A percentile compares a stretch with the other conserved stretches of the same genome.
phyloP scores from a whole-genome alignment of 371 early-diverging fungal genomes.

The Rhizopus arrhizus region DNA sequence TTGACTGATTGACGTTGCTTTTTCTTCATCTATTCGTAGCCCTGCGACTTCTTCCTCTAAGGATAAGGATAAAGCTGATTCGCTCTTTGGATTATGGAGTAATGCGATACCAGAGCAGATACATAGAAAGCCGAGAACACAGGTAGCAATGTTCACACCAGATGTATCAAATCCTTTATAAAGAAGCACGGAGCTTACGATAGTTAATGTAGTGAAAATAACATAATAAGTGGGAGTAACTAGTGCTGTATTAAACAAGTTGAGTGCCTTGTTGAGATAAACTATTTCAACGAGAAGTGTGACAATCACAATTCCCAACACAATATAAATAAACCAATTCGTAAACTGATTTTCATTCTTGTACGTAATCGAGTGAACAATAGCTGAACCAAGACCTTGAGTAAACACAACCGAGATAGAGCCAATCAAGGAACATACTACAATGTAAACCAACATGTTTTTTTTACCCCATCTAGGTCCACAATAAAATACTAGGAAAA shows the following conservation, averaged over 20 bases:
- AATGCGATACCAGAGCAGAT: constrained; percentile 68
- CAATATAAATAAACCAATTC: constrained; percentile 85
- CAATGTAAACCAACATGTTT: constrained; percentile 85
- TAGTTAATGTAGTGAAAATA: constrained; percentile 90
- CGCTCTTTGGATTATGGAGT: constrained; percentile 43
- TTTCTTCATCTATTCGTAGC: constrained; percentile 8
- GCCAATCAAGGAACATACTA: constrained; percentile 87
- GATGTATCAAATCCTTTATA: constrained; percentile 87
- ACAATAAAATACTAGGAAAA: constrained; percentile 74
- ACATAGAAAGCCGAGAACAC: constrained; percentile 87
- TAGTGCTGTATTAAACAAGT: constrained; percentile 88
- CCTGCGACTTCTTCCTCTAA: too few species aligned
- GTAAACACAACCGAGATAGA: constrained; percentile 92
- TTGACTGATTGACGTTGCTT: constrained; percentile 6
- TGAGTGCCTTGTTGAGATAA: constrained; percentile 95
- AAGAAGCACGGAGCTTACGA: constrained; percentile 84
- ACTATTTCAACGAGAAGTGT: constrained; percentile 89
- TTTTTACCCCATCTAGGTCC: constrained; percentile 85
- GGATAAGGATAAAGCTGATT: not conserved
- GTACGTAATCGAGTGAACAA: constrained; percentile 80
- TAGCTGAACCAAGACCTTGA: constrained; percentile 89
- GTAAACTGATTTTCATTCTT: constrained; percentile 82
- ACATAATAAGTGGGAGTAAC: constrained; percentile 95
- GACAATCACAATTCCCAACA: constrained; percentile 70
- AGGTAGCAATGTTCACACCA: constrained; percentile 75